A percentile compares a stretch with the other conserved stretches of the same genome.
These are phyloP conservation scores for Malassezia equina DNA, from an alignment of 1,284 basidiomycete species.

Conservation along the genomic window DNA sequence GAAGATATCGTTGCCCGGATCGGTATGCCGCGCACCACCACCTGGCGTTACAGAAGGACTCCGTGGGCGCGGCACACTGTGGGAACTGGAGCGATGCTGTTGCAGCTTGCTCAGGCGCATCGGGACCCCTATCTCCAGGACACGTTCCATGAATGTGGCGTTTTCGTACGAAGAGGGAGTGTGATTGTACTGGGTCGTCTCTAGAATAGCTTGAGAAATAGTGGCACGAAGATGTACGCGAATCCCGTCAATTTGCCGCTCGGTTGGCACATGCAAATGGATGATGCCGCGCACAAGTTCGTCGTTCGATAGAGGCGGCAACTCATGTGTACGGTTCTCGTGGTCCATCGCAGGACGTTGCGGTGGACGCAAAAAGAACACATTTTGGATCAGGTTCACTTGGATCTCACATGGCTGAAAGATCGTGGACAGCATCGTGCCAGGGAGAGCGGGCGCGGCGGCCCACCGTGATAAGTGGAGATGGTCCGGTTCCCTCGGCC, in stretches of 20 bases:
- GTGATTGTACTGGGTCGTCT: slow-evolving; percentile 24
- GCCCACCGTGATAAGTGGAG: not conserved
- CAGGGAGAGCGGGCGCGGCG: not conserved
- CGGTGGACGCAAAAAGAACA: slow-evolving; percentile 42
- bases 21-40: slow-evolving; percentile 2
- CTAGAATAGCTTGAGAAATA: slow-evolving; percentile 42
- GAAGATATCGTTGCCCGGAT: slow-evolving; percentile 2
- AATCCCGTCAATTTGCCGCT: slow-evolving; percentile 40
- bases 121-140: slow-evolving; percentile 39
- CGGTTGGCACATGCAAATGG: slow-evolving; percentile 40
- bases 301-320: slow-evolving; percentile 40
- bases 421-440: slow-evolving; percentile 34
- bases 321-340: slow-evolving; percentile 20
- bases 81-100: not conserved
- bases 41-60: slow-evolving; percentile 3
- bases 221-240: slow-evolving; percentile 38
- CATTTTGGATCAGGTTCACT: slow-evolving; percentile 43
- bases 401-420: slow-evolving; percentile 41
- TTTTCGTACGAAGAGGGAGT: slow-evolving; percentile 42
- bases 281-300: slow-evolving; percentile 44
- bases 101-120: slow-evolving; percentile 12
- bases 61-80: slow-evolving; percentile 2
- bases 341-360: slow-evolving; percentile 25
- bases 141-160: slow-evolving; percentile 39
- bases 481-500: not conserved